Conservation (phyloP, 116 monocot species). For the Zostera marina region DNA sequence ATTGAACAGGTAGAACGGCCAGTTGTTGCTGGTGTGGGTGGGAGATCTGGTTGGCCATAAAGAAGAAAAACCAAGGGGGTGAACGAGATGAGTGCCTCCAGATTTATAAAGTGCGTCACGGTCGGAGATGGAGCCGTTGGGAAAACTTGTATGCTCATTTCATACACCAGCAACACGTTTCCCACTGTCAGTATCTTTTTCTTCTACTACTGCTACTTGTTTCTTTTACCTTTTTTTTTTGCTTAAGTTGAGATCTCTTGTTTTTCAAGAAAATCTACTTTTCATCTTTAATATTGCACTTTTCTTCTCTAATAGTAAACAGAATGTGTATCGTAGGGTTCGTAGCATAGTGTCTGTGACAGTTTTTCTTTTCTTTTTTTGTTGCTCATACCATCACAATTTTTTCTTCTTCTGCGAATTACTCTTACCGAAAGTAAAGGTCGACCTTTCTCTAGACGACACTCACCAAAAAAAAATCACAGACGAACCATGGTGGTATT, state of each 20-base stretch:
- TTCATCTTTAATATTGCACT: background rate
- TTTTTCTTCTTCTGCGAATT: no score
- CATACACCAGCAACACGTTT: constrained; percentile 58
- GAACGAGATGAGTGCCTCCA: constrained; percentile 46
- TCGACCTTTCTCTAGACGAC: no score
- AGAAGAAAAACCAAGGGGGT: background rate
- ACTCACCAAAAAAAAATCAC: no score
- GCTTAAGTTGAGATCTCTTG: background rate
- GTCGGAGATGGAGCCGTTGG: constrained; percentile 65
- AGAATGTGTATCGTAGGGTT: no score
- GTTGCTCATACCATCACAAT: no score
- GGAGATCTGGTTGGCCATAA: background rate
- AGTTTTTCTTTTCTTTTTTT: no score
- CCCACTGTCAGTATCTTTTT: constrained; percentile 27
- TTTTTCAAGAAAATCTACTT: background rate
- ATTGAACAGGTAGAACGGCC: background rate
- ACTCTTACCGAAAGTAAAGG: no score
- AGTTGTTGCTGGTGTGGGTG: background rate
- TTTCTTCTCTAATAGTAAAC: background rate
- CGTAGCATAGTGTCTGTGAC: no score
- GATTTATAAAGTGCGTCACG: constrained; percentile 63
- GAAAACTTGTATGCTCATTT: constrained; percentile 69
- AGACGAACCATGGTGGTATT: no score
- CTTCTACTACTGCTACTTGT: background rate
- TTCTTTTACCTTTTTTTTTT: background rate